Percentiles rank a stretch among this genome's conserved stretches.
Conservation (phyloP, 371 early-diverging fungal species). For the Mortierella sp. region DNA sequence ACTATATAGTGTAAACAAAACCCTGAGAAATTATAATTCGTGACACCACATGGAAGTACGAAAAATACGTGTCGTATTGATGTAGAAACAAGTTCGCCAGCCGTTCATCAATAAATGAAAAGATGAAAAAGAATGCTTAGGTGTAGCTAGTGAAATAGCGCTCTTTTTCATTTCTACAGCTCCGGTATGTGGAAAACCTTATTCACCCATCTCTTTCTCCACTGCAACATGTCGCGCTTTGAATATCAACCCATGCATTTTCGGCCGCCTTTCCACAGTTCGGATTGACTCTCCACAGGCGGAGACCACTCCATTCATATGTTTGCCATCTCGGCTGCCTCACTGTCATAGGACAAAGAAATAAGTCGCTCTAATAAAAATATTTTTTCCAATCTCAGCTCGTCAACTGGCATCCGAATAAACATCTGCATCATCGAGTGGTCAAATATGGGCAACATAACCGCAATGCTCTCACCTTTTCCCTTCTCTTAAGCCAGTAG, state of each 20-base stretch:
- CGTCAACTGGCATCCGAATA: neutral
- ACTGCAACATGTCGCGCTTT: conserved; percentile 19
- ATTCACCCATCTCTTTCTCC: conserved; percentile 31
- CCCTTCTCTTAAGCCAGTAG: neutral
- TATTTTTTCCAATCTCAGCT: conserved; percentile 17
- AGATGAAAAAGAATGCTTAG: neutral
- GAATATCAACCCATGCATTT: conserved; percentile 13
- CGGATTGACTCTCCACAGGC: conserved; percentile 22
- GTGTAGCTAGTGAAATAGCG: no score
- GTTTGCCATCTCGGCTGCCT: neutral
- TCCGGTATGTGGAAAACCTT: conserved; percentile 27
- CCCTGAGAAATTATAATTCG: no score
- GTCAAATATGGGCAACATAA: neutral
- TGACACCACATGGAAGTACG: no score
- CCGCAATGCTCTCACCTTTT: neutral
- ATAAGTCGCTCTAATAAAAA: neutral
- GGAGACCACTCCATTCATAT: conserved; percentile 3
- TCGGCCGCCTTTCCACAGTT: conserved; percentile 3
- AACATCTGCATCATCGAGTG: neutral
- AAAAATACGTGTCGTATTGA: no score
- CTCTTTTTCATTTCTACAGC: neutral
- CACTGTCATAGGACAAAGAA: neutral
- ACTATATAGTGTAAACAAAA: no score
- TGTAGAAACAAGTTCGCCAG: no score
- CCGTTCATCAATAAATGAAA: no score